These are phyloP conservation scores for Cryptococcus amylolentus DNA, from an alignment of 1,284 basidiomycete genomes.

Conservation along the genomic window DNA sequence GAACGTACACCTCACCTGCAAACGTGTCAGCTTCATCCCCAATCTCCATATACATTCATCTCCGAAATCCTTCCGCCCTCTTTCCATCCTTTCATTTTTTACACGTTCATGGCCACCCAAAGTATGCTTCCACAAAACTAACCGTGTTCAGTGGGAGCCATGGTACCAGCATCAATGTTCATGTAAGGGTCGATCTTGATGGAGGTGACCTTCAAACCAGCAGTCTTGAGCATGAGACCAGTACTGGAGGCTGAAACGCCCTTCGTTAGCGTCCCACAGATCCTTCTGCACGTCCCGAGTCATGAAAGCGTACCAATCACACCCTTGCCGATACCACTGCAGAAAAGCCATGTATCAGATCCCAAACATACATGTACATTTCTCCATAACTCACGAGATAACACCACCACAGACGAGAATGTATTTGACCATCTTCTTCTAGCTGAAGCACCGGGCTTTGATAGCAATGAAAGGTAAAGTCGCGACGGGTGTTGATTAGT, in stretches of 20 bases:
- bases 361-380: background rate
- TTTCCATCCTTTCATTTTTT: background rate
- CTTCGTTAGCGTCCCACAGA: background rate
- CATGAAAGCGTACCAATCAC: conserved; percentile 66
- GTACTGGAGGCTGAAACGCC: conserved; percentile 81
- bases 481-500: no score
- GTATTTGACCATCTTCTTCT: conserved; percentile 60
- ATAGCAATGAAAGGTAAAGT: no score
- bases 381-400: conserved; percentile 53
- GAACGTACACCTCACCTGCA: conserved; percentile 91
- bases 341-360: background rate
- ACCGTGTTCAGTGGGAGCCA: conserved; percentile 98
- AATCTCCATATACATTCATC: no score
- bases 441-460: no score
- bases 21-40: background rate
- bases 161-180: conserved; percentile 99
- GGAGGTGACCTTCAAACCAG: conserved; percentile 92
- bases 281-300: conserved; percentile 6
- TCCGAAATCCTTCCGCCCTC: background rate
- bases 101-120: background rate
- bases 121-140: conserved; percentile 38
- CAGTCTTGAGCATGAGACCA: conserved; percentile 90
- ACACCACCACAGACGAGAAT: conserved; percentile 88
- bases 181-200: conserved; percentile 99
- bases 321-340: conserved; percentile 87